Conservation (phyloP, 1,139 yeast species). For the Protomyces arabidopsidicola region DNA sequence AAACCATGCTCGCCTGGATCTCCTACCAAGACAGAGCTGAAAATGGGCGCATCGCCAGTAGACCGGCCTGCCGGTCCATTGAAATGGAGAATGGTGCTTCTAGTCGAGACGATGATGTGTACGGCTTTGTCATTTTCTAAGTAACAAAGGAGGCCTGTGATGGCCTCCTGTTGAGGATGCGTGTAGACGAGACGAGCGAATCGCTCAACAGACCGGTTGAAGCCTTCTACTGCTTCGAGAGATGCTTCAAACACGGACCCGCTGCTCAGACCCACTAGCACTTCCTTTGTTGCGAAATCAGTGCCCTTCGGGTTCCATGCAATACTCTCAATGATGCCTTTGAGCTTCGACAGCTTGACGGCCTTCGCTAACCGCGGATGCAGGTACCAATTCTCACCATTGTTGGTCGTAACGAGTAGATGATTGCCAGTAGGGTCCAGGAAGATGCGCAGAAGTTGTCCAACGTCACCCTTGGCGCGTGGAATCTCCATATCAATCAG, state of each 20-base stretch:
- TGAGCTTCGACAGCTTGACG: conserved; percentile 45
- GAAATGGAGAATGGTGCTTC: background rate
- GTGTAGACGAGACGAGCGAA: conserved; percentile 8
- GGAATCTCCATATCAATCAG: conserved; percentile 31
- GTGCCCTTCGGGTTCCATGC: conserved; percentile 20
- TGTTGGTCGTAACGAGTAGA: conserved; percentile 47
- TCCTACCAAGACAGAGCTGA: background rate
- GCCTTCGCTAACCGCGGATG: conserved; percentile 42
- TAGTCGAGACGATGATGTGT: conserved; percentile 3
- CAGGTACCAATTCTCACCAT: conserved; percentile 48
- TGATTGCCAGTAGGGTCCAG: conserved; percentile 52
- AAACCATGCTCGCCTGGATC: conserved; percentile 7
- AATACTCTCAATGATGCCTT: conserved; percentile 36
- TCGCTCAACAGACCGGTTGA: conserved; percentile 19
- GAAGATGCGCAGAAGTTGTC: conserved; percentile 43
- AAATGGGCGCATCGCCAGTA: background rate
- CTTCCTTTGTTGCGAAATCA: conserved; percentile 6
- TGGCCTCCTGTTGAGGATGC: background rate
- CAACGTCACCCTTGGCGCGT: conserved; percentile 33
- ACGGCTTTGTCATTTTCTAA: background rate
- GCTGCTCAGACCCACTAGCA: conserved; percentile 7
- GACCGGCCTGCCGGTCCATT: background rate
- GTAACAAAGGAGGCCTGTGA: conserved; percentile 3
- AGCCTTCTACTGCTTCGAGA: conserved; percentile 21
- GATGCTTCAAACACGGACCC: conserved; percentile 5